phyloP scores from a whole-genome alignment of 176 grass and related monocot species.

The Areca catechu region DNA sequence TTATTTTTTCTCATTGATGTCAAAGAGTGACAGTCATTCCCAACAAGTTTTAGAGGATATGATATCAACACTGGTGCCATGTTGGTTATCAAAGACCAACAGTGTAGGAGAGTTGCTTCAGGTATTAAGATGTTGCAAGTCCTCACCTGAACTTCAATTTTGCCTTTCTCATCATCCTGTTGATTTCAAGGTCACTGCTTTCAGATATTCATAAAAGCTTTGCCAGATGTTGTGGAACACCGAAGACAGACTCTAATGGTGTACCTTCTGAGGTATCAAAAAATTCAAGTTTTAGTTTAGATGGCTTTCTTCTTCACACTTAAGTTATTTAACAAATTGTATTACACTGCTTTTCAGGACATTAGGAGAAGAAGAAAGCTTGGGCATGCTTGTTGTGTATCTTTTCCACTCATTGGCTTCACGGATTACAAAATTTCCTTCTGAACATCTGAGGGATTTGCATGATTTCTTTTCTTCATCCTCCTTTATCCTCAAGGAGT shows the following conservation, averaged over 20 bases:
- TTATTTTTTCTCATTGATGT: constrained; percentile 1
- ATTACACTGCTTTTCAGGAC: constrained; percentile 37
- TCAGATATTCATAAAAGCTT: constrained; percentile 89
- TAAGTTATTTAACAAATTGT: constrained; percentile 11
- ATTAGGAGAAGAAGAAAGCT: constrained; percentile 46
- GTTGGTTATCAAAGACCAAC: constrained; percentile 70
- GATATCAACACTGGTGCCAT: constrained; percentile 67
- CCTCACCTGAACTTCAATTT: not conserved
- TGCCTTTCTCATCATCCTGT: not conserved
- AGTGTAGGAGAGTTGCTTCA: constrained; percentile 78
- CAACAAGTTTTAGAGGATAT: constrained; percentile 73
- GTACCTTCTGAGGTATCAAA: constrained; percentile 69
- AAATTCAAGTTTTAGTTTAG: not conserved
- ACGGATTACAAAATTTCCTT: constrained; percentile 23
- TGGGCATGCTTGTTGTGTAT: constrained; percentile 56
- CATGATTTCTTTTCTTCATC: constrained; percentile 9
- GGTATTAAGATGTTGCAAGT: constrained; percentile 36
- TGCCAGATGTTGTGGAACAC: constrained; percentile 57
- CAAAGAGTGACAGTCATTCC: constrained; percentile 71
- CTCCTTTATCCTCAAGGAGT: constrained; percentile 35
- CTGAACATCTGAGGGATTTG: constrained; percentile 3
- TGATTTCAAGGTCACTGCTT: constrained; percentile 4
- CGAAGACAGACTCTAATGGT: constrained; percentile 55
- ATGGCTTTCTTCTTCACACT: not conserved
- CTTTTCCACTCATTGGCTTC: constrained; percentile 40